Percentiles rank a stretch among this genome's conserved stretches.
These are phyloP conservation scores for Bretschneidera sinensis DNA, from an alignment of 345 rosid genomes.

Conservation along the genomic window DNA sequence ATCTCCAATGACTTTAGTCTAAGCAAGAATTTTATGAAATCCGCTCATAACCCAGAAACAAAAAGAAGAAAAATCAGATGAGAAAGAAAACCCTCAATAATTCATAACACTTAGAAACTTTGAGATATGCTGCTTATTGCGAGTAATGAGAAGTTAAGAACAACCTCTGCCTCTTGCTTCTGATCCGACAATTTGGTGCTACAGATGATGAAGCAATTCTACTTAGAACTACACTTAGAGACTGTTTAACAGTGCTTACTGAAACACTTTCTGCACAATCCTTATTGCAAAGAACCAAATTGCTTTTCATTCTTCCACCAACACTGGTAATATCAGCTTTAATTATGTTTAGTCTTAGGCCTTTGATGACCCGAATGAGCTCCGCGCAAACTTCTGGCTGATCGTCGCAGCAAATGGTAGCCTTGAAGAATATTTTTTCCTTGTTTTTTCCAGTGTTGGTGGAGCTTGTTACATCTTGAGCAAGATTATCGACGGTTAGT, in stretches of 20 bases:
- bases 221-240: slow-evolving; percentile 37
- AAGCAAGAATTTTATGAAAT: no score
- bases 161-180: slow-evolving; percentile 91
- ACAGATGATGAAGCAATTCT: slow-evolving; percentile 43
- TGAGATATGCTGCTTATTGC: slow-evolving; percentile 19
- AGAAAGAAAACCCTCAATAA: no score
- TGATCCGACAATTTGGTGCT: slow-evolving; percentile 43
- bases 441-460: not conserved
- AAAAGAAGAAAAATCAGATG: no score
- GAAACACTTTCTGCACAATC: slow-evolving; percentile 22
- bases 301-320: slow-evolving; percentile 71
- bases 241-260: slow-evolving; percentile 38
- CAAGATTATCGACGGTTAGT: slow-evolving; percentile 47
- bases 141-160: slow-evolving; percentile 50
- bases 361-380: slow-evolving; percentile 47
- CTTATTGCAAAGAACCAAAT: slow-evolving; percentile 43
- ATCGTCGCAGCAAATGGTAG: slow-evolving; percentile 76
- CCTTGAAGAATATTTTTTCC: slow-evolving; percentile 39
- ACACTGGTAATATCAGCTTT: slow-evolving; percentile 58
- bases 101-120: no score
- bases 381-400: slow-evolving; percentile 71
- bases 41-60: no score
- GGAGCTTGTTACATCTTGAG: slow-evolving; percentile 13
- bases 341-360: slow-evolving; percentile 44
- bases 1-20: no score